Conservation (phyloP, 2,329 filamentous ascomycete genomes). For the Ophiostoma fasciatum region DNA sequence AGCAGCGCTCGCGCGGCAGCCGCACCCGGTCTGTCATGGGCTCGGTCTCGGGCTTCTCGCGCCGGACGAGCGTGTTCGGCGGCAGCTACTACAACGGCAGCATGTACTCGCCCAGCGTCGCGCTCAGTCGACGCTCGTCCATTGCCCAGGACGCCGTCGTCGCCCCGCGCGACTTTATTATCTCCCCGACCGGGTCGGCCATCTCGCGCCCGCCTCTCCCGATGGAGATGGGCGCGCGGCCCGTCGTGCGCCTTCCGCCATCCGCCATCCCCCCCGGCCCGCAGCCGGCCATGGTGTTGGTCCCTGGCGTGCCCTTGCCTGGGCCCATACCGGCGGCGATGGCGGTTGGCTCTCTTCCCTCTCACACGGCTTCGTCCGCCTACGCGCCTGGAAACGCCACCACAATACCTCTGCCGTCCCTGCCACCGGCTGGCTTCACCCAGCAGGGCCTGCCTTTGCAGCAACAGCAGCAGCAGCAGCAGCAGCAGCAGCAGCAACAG, state of each 20-base stretch:
- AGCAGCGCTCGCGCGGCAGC: slow-evolving; percentile 63
- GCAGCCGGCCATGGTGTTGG: neutral
- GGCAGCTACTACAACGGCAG: slow-evolving; percentile 54
- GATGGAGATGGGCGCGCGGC: slow-evolving; percentile 42
- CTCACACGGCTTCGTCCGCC: too few species aligned
- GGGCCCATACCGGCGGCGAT: neutral
- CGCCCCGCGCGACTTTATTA: slow-evolving; percentile 61
- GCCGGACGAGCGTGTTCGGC: slow-evolving; percentile 61
- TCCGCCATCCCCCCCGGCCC: slow-evolving; percentile 20
- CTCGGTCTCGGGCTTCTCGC: slow-evolving; percentile 52
- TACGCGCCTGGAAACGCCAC: neutral
- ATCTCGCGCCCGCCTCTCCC: slow-evolving; percentile 52
- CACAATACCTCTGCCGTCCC: too few species aligned
- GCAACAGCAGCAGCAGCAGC: neutral
- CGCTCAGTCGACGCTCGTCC: slow-evolving; percentile 84
- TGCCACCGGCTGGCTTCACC: too few species aligned
- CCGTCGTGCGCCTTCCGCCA: slow-evolving; percentile 73
- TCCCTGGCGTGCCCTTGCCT: neutral
- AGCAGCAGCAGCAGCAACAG: slow-evolving; percentile 11
- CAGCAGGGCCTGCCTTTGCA: neutral
- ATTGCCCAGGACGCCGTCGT: slow-evolving; percentile 45
- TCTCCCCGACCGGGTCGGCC: slow-evolving; percentile 68
- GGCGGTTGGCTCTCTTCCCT: too few species aligned
- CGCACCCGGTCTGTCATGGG: slow-evolving; percentile 59
- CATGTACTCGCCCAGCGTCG: slow-evolving; percentile 70